These are phyloP conservation scores for Neurospora sp. DNA, from an alignment of 495 filamentous ascomycete genomes.

Conservation along the genomic window DNA sequence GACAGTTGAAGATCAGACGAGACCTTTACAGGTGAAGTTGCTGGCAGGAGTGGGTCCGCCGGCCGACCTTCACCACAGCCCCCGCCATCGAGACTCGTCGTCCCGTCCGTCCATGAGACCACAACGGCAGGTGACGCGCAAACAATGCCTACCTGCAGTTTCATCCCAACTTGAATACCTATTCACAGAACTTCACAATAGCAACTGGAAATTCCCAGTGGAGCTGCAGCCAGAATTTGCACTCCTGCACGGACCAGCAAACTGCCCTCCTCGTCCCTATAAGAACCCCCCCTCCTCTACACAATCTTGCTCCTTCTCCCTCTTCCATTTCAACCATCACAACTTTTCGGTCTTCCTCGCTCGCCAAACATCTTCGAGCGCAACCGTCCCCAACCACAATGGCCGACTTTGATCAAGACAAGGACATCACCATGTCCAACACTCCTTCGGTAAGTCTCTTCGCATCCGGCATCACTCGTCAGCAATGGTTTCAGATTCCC, in stretches of 20 bases:
- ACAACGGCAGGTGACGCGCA: neutral
- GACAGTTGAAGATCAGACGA: neutral
- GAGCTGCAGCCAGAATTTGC: neutral
- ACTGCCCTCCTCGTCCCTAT: neutral
- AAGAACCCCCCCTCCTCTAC: neutral
- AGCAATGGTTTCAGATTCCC: neutral
- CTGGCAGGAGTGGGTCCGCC: neutral
- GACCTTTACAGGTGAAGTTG: neutral
- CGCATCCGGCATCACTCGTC: neutral
- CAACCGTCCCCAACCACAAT: neutral
- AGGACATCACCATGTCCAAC: neutral
- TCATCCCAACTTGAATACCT: neutral
- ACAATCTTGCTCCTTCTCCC: neutral
- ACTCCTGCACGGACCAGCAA: neutral
- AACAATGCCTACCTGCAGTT: neutral
- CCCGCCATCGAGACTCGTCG: neutral
- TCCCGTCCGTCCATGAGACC: neutral
- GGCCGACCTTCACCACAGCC: neutral
- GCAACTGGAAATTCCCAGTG: neutral
- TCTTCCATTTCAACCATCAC: neutral
- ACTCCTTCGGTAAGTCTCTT: neutral
- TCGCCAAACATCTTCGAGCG: neutral
- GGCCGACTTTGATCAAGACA: neutral
- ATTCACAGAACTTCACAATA: neutral
- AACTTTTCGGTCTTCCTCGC: neutral